phyloP scores from a whole-genome alignment of 2,329 filamentous ascomycete species.

The Aspergillus sp. region DNA sequence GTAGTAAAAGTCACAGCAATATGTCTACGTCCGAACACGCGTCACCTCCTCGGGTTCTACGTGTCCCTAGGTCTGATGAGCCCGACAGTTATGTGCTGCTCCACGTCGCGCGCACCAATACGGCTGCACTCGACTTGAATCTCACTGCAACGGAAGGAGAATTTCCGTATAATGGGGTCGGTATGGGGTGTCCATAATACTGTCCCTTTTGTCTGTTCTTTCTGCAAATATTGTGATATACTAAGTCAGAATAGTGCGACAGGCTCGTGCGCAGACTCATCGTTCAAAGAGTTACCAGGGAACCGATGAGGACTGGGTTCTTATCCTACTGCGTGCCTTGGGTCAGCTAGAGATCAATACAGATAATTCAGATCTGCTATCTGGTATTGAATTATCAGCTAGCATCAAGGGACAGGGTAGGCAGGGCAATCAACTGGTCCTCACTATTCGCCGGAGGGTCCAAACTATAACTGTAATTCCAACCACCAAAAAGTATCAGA shows the following conservation, averaged over 20 bases:
- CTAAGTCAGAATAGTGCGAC: constrained; percentile 37
- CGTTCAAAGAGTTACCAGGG: constrained; percentile 47
- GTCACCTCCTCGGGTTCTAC: constrained; percentile 44
- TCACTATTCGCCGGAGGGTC: constrained; percentile 46
- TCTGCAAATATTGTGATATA: not conserved
- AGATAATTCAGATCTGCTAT: constrained; percentile 20
- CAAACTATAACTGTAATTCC: constrained; percentile 51
- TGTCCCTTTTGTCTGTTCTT: not conserved
- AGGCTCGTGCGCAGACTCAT: constrained; percentile 39
- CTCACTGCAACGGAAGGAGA: constrained; percentile 62
- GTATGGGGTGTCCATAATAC: constrained; percentile 34
- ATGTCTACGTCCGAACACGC: constrained; percentile 17
- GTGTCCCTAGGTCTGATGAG: constrained; percentile 51
- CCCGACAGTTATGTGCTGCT: constrained; percentile 50
- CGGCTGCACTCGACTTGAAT: constrained; percentile 52
- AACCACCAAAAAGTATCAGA: not conserved
- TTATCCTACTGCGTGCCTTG: constrained; percentile 39
- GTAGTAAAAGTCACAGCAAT: not conserved
- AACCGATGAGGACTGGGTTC: constrained; percentile 44
- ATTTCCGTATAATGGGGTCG: constrained; percentile 51
- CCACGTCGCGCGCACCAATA: constrained; percentile 45
- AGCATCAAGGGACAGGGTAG: constrained; percentile 26
- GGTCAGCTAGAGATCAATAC: constrained; percentile 27
- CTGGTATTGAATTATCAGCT: constrained; percentile 37
- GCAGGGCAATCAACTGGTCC: constrained; percentile 38